Evolutionary conservation across 1,139 yeast species (phyloP), one percentile per base, ranked within the genome.

Genomic region (Magnusiomyces sp.): DNA sequence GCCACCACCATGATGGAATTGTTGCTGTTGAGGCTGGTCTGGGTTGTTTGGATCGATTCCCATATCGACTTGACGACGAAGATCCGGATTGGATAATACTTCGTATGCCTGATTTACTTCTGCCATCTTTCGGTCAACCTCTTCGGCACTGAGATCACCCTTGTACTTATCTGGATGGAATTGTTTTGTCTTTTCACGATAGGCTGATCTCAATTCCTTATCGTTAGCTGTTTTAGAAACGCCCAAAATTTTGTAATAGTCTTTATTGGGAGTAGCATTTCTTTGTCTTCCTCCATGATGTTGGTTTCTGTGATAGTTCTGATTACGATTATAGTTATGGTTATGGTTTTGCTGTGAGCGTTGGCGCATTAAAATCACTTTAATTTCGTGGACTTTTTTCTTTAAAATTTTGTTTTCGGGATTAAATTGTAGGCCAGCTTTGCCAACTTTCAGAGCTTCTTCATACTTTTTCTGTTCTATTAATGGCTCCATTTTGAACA

Each of bases 61-160:
- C 37, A 71, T 58, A 61, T 87, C 95, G 61, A 84, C 87, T 48
- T 83, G 73, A 52, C 72, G 77, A 51, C 82, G 76, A 53, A 77
- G 70, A 47, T 81, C 86, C 2, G 77, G 76, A 57, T 84, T 79
- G 9, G 90, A 77, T 45, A 92, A 71, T 2, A 84, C 81, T 62
- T 90, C 97, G 64, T 92, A 90, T 0, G 98, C 98, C 62, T 84
- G 88, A 66, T 92, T 92, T 56, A 92, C 86, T 48, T 83, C 90
- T 51, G 95, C 89, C 94, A 92, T 92, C 60, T 85, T 87, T 43
- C 72, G 71, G 65, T 88, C 95, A 40, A 84, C 83, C 55, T 84
- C 77, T 29, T 83, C 89, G n/a, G 79, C 75, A 2, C 79, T 68
- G 56, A 84, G 62, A 39, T 81, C 88, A 32, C 80, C 81, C 62